Base-by-base conservation (phyloP, 495 filamentous ascomycete species). In the Tirmania nivea region DNA sequence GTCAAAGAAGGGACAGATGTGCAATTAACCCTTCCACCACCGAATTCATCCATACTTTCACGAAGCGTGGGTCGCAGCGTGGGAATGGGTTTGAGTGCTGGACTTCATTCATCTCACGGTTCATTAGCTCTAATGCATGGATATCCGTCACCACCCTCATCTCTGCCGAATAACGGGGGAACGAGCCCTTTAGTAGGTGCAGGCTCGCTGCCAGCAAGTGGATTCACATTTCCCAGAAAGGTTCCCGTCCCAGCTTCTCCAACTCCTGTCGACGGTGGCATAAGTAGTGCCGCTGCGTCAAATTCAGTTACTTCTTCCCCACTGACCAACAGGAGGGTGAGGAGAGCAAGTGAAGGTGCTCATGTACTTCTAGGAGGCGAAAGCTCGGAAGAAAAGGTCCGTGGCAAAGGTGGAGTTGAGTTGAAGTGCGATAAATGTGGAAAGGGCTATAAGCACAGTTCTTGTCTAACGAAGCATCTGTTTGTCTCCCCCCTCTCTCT, bases 371-470 rank as follows among this genome's bases (percentile, higher is more conserved):
- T 86, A 85, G 58, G 94, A 84, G 69, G 90, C 72, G 60, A 90
- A 86, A 69, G 73, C 70, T 56, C 84, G 86, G 58, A 78, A 77
- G 61, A 86, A 80, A 67, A 81, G 78, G 67, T 71, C 71, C 67
- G 82, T 48, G 53, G 54, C 52, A 60, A 60, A 37, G 63, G 72
- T 64, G 75, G 79, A 61, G 77, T 78, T 60, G 89, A 95, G 66
- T 75, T 97, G 64, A 83, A 84, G 69, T 97, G 90, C 72, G 88
- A 95, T 65, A 90, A 84, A 69, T 97, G 90, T 75, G 90, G 90
- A 69, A 97, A 97, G 76, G 87, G 85, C 71, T 97, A 97, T 79
- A 97, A 97, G 81, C 90, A 97, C 78, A 89, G 89, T 79, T 96
- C 92, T 75, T 97, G 90, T 81, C 80, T 97, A 74, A 90, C 85